Conservation (phyloP, 2,329 filamentous ascomycete genomes). For the Xylaria digitata region DNA sequence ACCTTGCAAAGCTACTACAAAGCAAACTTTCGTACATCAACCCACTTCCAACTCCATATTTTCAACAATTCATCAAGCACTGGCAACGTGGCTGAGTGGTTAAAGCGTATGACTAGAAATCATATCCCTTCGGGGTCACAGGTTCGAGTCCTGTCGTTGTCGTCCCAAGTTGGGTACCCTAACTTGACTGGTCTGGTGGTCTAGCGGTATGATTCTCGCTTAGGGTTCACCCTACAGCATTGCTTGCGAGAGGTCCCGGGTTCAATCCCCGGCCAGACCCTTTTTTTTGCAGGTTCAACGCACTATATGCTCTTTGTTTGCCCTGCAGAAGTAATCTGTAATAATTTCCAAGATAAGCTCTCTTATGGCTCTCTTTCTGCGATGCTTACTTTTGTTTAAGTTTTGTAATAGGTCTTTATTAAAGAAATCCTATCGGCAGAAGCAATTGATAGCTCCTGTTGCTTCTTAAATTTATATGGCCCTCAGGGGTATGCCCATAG, state of each 20-base stretch:
- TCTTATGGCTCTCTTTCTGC: too few relatives aligned
- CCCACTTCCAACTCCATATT: not conserved
- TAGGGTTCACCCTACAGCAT: conserved; percentile 60
- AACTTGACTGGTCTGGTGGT: conserved; percentile 61
- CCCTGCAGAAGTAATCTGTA: not conserved
- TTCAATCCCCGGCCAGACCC: conserved; percentile 56
- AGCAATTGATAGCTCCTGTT: too few relatives aligned
- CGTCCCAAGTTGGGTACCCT: not conserved
- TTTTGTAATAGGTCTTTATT: too few relatives aligned
- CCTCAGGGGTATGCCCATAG: too few relatives aligned
- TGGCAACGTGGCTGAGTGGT: conserved; percentile 42
- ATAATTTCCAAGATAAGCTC: too few relatives aligned
- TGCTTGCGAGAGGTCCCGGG: conserved; percentile 56
- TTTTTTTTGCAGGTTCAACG: conserved; percentile 27
- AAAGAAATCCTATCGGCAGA: too few relatives aligned
- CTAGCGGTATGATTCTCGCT: conserved; percentile 79
- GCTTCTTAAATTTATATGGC: too few relatives aligned
- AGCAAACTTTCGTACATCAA: not conserved
- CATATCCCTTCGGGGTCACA: conserved; percentile 42
- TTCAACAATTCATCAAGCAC: not conserved
- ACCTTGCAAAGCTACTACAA: not conserved
- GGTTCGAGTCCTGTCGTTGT: conserved; percentile 42
- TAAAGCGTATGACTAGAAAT: conserved; percentile 42
- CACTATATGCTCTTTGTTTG: not conserved
- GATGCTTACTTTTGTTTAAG: too few relatives aligned